Evolutionary conservation across 371 early-diverging fungal genomes (phyloP).

Genomic region (Lichtheimia corymbifera): DNA sequence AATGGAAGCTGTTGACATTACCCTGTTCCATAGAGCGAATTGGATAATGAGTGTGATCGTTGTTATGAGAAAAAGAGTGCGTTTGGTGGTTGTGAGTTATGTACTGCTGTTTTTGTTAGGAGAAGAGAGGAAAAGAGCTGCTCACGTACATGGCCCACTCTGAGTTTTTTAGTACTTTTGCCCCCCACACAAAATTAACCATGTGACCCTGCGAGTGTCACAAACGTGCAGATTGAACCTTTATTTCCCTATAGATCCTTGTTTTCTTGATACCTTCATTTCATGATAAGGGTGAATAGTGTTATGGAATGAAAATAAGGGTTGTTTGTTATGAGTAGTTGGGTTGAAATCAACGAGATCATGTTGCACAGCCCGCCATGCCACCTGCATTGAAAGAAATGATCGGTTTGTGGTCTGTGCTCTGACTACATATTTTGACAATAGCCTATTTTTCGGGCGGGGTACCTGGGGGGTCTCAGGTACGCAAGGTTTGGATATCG

Average conservation of each 20-base stretch:
- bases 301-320: background rate
- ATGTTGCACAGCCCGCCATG: background rate
- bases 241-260: no score
- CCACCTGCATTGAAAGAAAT: background rate
- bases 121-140: background rate
- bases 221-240: no score
- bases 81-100: no score
- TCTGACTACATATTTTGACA: slow-evolving; percentile 2
- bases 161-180: no score
- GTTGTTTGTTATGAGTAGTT: background rate
- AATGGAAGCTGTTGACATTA: background rate
- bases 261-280: no score
- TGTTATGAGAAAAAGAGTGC: background rate
- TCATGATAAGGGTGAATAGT: background rate
- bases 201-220: background rate
- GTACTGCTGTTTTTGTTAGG: background rate
- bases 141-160: no score
- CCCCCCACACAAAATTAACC: background rate
- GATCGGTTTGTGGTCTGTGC: slow-evolving; percentile 1
- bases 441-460: slow-evolving; percentile 3
- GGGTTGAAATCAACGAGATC: background rate
- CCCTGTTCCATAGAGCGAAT: slow-evolving; percentile 13
- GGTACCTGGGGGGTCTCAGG: slow-evolving; percentile 1
- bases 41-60: background rate
- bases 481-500: background rate